Percentiles rank a stretch among this genome's conserved stretches.
These are phyloP conservation scores for Lepidium sativum DNA, from an alignment of 345 rosid species.

Conservation along the genomic window DNA sequence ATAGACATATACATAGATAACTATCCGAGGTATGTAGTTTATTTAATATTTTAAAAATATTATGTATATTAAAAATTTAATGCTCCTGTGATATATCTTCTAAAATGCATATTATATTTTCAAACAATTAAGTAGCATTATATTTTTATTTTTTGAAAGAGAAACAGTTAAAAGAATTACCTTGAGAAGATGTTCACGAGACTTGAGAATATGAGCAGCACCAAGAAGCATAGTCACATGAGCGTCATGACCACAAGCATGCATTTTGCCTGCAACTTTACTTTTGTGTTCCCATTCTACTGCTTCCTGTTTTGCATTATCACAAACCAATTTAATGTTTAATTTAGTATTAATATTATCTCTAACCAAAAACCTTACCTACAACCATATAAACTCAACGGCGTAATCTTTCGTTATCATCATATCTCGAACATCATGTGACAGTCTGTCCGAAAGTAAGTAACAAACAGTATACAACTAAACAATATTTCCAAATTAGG, in stretches of 20 bases:
- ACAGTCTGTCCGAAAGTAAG: background rate
- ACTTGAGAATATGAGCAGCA: conserved; percentile 71
- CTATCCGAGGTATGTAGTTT: too few species aligned
- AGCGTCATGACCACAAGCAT: conserved; percentile 91
- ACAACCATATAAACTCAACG: conserved; percentile 1
- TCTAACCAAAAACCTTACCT: too few species aligned
- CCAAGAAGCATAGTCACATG: conserved; percentile 91
- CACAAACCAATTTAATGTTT: background rate
- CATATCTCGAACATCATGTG: conserved; percentile 6
- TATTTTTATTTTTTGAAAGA: background rate
- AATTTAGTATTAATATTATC: background rate
- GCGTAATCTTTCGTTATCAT: background rate
- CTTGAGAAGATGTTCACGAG: conserved; percentile 34
- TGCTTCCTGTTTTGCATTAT: conserved; percentile 46
- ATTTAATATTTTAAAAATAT: too few species aligned
- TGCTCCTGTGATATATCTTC: background rate
- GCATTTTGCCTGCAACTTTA: conserved; percentile 79
- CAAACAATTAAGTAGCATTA: background rate
- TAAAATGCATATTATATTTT: background rate
- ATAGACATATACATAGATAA: too few species aligned
- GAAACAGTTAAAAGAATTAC: conserved; percentile 13
- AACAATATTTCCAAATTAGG: background rate
- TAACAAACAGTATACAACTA: background rate
- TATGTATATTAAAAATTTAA: too few species aligned
- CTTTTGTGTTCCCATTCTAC: conserved; percentile 85